Evolutionary conservation across 2,329 filamentous ascomycete genomes (phyloP), one percentile per base, ranked within the genome.

Genomic region (Neofusicoccum sp.): DNA sequence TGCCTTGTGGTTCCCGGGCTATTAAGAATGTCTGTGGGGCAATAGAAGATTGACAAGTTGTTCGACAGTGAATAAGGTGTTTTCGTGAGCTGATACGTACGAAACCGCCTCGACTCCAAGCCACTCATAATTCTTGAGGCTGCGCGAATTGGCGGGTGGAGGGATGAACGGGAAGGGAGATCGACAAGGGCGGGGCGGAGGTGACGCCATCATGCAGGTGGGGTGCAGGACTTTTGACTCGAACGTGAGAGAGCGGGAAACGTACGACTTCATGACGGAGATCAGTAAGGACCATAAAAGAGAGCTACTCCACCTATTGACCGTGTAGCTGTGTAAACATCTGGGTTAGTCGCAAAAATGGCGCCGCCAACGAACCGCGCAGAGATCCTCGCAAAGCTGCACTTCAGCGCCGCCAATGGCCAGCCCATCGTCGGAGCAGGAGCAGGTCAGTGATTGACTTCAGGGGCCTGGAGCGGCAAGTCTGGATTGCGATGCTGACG

Each of bases 361-460:
- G 73, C 80, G 11, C 83, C 84, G n/a, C 84, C 83, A 36, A 84
- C 80, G 40, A 77, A 82, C 58, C 79, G 86, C 47, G 71, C 78
- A 31, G 77, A 85, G 62, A 84, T 89, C 58, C 78, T 89, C 7
- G 68, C 72, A 14, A 74, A 75, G 41, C 82, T 90, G 31, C 79
- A 80, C 45, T 73, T 79, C 20, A 80, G 83, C 60, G 81, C 88
- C 60, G 73, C 78, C 30, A 74, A 81, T 62, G 83, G 82, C 34
- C 80, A 81, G 45, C 78, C 84, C 59, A 85, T 90, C 51, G 81
- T 90, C 45, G 87, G 87, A n/a, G 87, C 86, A 0, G 87, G 87
- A 9, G 87, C 87, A 26, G 83, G 79, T 49, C n/a, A n/a, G 43
- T 41, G 56, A 26, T 6, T 24, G 51, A 4, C 20, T 31, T 12